Conservation (phyloP, 345 rosid species). For the Odontarrhena argentea region DNA sequence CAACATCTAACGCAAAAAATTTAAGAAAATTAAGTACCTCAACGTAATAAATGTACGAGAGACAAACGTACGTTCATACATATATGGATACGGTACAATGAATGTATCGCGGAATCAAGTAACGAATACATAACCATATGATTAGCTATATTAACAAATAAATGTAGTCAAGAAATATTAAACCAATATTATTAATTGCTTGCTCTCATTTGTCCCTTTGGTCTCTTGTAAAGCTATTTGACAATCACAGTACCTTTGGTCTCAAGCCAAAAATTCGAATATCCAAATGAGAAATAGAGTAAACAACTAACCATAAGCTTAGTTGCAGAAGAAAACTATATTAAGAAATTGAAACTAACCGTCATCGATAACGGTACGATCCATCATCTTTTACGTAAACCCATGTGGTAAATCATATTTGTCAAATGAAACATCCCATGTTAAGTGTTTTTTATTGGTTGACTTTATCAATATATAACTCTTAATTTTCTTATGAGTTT, state of each 20-base stretch:
- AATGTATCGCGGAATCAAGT: not conserved
- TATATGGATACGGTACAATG: not conserved
- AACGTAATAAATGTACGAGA: too few species aligned
- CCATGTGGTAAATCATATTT: constrained; percentile 29
- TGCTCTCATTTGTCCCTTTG: constrained; percentile 8
- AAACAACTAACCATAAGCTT: not conserved
- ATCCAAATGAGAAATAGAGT: not conserved
- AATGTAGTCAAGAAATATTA: not conserved
- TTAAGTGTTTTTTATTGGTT: constrained; percentile 29
- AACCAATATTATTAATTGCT: not conserved
- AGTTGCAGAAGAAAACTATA: constrained; percentile 12
- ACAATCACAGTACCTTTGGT: constrained; percentile 6
- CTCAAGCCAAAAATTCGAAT: constrained; percentile 23
- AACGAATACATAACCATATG: too few species aligned
- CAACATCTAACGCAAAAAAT: too few species aligned
- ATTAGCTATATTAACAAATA: not conserved
- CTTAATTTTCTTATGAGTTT: not conserved
- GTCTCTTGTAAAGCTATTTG: constrained; percentile 7
- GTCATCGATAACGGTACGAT: constrained; percentile 28
- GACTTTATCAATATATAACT: constrained; percentile 25
- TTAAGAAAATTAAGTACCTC: too few species aligned
- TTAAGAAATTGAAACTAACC: constrained; percentile 17
- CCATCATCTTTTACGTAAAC: constrained; percentile 17
- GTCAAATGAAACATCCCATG: constrained; percentile 26
- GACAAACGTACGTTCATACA: too few species aligned